These are phyloP conservation scores for Coleophoma eucalyptorum DNA, from an alignment of 2,329 filamentous ascomycete species.

Conservation along the genomic window DNA sequence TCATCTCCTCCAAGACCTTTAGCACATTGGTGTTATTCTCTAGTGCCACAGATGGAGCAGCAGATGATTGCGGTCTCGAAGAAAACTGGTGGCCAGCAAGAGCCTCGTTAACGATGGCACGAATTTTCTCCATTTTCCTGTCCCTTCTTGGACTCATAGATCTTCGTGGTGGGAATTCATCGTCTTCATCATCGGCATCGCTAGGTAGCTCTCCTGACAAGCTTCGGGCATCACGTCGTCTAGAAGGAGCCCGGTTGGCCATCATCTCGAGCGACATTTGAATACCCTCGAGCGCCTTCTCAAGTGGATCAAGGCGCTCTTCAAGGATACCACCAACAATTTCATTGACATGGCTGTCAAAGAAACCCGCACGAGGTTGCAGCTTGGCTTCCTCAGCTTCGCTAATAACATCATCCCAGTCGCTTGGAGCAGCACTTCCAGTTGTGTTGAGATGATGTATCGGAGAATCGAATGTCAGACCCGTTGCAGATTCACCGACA, in stretches of 20 bases:
- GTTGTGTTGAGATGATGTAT: conserved; percentile 61
- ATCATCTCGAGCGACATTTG: conserved; percentile 63
- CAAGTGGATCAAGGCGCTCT: conserved; percentile 73
- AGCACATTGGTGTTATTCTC: conserved; percentile 46
- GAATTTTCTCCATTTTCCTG: conserved; percentile 79
- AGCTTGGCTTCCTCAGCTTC: conserved; percentile 83
- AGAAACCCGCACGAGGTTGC: conserved; percentile 77
- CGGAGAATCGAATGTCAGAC: conserved; percentile 45
- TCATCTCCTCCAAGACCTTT: conserved; percentile 64
- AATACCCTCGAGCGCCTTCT: conserved; percentile 73
- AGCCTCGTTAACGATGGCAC: conserved; percentile 68
- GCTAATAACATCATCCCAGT: conserved; percentile 87
- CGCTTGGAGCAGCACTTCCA: conserved; percentile 68
- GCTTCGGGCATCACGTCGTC: conserved; percentile 58
- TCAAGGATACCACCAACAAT: conserved; percentile 77
- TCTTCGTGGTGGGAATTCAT: conserved; percentile 52
- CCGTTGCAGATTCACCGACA: conserved; percentile 28
- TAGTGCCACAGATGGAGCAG: conserved; percentile 15
- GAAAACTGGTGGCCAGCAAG: conserved; percentile 50
- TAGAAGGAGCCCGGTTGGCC: conserved; percentile 47
- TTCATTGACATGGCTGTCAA: conserved; percentile 85
- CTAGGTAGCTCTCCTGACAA: conserved; percentile 67
- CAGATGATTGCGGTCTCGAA: conserved; percentile 29
- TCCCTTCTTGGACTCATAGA: conserved; percentile 77
- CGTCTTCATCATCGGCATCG: conserved; percentile 92